phyloP scores from a whole-genome alignment of 202 grass and related monocot species.

The Carex sylvatica region DNA sequence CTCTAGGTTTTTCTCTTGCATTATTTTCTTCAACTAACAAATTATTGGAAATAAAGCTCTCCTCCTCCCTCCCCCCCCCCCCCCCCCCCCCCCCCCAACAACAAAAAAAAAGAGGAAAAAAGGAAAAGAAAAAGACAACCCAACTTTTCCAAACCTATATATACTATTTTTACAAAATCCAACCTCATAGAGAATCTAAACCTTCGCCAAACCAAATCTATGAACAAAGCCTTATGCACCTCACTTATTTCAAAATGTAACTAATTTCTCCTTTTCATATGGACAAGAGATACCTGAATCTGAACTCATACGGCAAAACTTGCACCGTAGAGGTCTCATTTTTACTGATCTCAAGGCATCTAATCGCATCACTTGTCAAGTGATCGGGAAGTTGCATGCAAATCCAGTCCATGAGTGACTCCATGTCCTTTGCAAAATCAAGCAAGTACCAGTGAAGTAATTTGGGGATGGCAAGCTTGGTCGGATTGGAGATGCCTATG shows the following conservation, averaged over 20 bases:
- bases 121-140: neutral
- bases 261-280: constrained; percentile 13
- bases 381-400: constrained; percentile 80
- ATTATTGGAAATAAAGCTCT: neutral
- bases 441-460: constrained; percentile 84
- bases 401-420: constrained; percentile 95
- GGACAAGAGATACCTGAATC: constrained; percentile 84
- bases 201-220: neutral
- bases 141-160: constrained; percentile 1
- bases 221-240: constrained; percentile 5
- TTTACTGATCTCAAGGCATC: constrained; percentile 41
- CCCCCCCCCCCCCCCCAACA: neutral
- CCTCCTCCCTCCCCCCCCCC: neutral
- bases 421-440: constrained; percentile 91
- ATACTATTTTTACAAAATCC: constrained; percentile 22
- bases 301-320: constrained; percentile 85
- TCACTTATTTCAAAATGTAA: neutral
- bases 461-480: constrained; percentile 73
- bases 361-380: constrained; percentile 44
- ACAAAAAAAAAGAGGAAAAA: neutral
- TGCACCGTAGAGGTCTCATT: constrained; percentile 34
- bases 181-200: neutral
- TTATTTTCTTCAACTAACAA: constrained; percentile 16
- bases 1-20: neutral
- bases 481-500: constrained; percentile 49